Conservation (phyloP, 1,139 yeast genomes). For the Blastobotrys serpentis region DNA sequence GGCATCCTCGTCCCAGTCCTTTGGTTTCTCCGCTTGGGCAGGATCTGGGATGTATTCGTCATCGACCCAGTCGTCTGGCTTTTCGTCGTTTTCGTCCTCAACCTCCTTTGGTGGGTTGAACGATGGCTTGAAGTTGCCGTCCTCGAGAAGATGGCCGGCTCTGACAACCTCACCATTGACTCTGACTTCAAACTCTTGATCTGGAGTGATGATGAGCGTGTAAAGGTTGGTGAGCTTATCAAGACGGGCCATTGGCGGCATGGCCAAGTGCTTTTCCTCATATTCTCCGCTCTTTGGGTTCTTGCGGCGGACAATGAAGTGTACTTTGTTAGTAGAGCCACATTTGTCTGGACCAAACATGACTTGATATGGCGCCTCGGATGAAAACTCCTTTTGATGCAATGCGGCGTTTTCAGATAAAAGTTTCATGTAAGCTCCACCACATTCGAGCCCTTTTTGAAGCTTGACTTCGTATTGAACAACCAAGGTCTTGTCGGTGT, state of each 20-base stretch:
- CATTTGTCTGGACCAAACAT: slow-evolving; percentile 97
- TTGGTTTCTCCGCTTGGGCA: slow-evolving; percentile 60
- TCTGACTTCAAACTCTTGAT: slow-evolving; percentile 73
- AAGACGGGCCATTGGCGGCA: slow-evolving; percentile 64
- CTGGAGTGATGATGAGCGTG: slow-evolving; percentile 66
- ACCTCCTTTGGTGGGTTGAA: slow-evolving; percentile 64
- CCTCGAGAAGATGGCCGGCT: slow-evolving; percentile 63
- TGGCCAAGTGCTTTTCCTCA: slow-evolving; percentile 67
- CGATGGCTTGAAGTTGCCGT: slow-evolving; percentile 56
- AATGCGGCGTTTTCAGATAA: slow-evolving; percentile 52
- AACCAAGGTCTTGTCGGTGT: slow-evolving; percentile 64
- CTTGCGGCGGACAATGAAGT: slow-evolving; percentile 63
- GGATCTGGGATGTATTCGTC: slow-evolving; percentile 66
- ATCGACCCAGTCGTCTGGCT: slow-evolving; percentile 85
- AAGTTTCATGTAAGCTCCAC: slow-evolving; percentile 84
- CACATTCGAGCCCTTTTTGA: slow-evolving; percentile 75
- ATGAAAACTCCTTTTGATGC: slow-evolving; percentile 49
- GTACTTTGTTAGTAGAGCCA: slow-evolving; percentile 75
- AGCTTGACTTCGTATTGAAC: slow-evolving; percentile 85
- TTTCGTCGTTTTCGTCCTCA: slow-evolving; percentile 57
- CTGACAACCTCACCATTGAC: slow-evolving; percentile 72
- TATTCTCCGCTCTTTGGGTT: slow-evolving; percentile 54
- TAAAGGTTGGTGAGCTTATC: slow-evolving; percentile 61
- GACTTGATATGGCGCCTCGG: slow-evolving; percentile 70
- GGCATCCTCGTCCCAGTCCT: slow-evolving; percentile 75